Conservation (phyloP, 2,329 filamentous ascomycete genomes). For the Endoconidiophora polonica region DNA sequence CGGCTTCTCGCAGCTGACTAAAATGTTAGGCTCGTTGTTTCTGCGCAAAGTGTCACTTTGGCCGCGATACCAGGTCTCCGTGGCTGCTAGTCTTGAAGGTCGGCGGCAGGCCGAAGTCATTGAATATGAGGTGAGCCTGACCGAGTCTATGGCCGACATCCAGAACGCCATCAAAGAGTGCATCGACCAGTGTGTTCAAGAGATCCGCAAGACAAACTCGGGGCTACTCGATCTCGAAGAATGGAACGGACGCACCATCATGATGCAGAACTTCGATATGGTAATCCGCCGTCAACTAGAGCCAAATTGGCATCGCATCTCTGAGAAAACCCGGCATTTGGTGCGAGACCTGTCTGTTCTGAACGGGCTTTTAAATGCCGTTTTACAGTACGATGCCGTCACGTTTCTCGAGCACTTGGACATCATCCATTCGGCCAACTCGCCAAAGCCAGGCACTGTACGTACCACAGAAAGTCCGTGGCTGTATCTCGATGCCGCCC, state of each 20-base stretch:
- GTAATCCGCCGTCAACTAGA: conserved; percentile 80
- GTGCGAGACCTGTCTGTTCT: conserved; percentile 76
- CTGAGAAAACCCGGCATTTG: conserved; percentile 87
- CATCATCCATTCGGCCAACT: conserved; percentile 80
- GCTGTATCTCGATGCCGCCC: conserved; percentile 88
- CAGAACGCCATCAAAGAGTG: conserved; percentile 92
- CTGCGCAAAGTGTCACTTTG: conserved; percentile 76
- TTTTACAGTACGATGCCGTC: conserved; percentile 78
- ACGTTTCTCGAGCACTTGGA: conserved; percentile 87
- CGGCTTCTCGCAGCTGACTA: conserved; percentile 74
- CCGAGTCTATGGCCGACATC: conserved; percentile 78
- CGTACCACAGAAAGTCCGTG: conserved; percentile 84
- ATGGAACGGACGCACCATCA: conserved; percentile 85
- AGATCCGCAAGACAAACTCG: conserved; percentile 79
- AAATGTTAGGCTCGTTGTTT: conserved; percentile 86
- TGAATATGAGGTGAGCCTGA: conserved; percentile 92
- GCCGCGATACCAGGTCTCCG: conserved; percentile 82
- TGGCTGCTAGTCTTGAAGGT: conserved; percentile 78
- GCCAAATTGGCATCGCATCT: conserved; percentile 93
- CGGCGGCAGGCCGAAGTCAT: conserved; percentile 92
- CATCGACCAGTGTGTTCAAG: conserved; percentile 83
- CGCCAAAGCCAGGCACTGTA: conserved; percentile 72
- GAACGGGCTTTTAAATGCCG: conserved; percentile 61
- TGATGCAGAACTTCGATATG: conserved; percentile 83
- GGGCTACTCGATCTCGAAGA: conserved; percentile 80